Evolutionary conservation across 1,284 basidiomycete genomes (phyloP).

Genomic region (Pterulicium gracile): DNA sequence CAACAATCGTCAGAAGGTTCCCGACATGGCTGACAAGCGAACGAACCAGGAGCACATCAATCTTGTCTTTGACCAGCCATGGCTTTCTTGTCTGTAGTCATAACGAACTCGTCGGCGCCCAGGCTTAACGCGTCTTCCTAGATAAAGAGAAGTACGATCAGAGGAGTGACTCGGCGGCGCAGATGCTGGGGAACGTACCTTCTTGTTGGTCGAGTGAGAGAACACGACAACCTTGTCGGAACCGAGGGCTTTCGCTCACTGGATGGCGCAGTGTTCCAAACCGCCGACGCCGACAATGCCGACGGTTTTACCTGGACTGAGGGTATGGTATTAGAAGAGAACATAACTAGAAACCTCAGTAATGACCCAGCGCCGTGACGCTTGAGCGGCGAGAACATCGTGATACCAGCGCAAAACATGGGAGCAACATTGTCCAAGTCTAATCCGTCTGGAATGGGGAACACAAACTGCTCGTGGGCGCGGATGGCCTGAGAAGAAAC

Average conservation of each 20-base stretch:
- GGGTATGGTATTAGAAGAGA: not conserved
- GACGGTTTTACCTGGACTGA: constrained; percentile 50
- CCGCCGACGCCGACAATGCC: constrained; percentile 60
- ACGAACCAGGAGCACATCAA: too few relatives aligned
- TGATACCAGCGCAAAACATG: constrained; percentile 58
- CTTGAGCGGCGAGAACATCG: constrained; percentile 55
- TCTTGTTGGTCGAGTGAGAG: constrained; percentile 52
- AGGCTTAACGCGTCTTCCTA: too few relatives aligned
- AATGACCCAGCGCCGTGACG: constrained; percentile 39
- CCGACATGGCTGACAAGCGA: too few relatives aligned
- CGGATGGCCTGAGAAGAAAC: too few relatives aligned
- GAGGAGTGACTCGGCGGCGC: constrained; percentile 43
- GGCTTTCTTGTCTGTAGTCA: too few relatives aligned
- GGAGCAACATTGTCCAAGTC: constrained; percentile 31
- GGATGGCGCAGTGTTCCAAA: constrained; percentile 43
- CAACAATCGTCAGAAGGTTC: too few relatives aligned
- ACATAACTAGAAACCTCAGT: not conserved
- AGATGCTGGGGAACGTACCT: constrained; percentile 55
- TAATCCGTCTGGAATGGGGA: constrained; percentile 54
- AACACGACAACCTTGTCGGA: constrained; percentile 52
- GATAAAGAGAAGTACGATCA: constrained; percentile 25
- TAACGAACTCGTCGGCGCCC: too few relatives aligned
- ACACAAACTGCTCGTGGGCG: constrained; percentile 59
- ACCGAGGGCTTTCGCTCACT: constrained; percentile 48
- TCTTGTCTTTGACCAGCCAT: too few relatives aligned